Conservation (phyloP, 441 rosid species). For the Mallotus japonicus region DNA sequence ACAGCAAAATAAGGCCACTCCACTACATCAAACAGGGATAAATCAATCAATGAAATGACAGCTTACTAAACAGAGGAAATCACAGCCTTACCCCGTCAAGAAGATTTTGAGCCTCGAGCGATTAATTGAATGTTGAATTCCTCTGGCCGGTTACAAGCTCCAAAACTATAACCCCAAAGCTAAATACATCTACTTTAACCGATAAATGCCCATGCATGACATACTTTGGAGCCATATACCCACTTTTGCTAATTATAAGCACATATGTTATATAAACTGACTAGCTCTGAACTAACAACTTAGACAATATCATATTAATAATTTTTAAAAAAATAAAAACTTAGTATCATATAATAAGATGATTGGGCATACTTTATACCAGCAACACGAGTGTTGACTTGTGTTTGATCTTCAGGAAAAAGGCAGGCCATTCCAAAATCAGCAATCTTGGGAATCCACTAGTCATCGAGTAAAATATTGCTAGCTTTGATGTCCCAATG, state of each 20-base stretch:
- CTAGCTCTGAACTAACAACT: slow-evolving; percentile 8
- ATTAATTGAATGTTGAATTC: slow-evolving; percentile 52
- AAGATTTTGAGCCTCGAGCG: slow-evolving; percentile 53
- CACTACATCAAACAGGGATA: no score
- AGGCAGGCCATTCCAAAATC: slow-evolving; percentile 99
- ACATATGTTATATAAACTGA: neutral
- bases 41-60: neutral
- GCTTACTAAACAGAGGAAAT: neutral
- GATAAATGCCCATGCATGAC: slow-evolving; percentile 76
- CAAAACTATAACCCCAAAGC: slow-evolving; percentile 85
- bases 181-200: slow-evolving; percentile 80
- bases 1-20: no score
- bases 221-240: slow-evolving; percentile 96
- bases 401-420: slow-evolving; percentile 79
- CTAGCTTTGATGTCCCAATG: slow-evolving; percentile 94
- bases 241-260: slow-evolving; percentile 43
- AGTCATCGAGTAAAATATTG: slow-evolving; percentile 81
- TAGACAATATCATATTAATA: neutral
- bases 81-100: slow-evolving; percentile 75
- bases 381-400: slow-evolving; percentile 80
- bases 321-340: neutral
- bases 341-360: neutral
- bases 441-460: slow-evolving; percentile 93
- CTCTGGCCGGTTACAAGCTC: slow-evolving; percentile 80
- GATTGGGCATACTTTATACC: slow-evolving; percentile 75